Evolutionary conservation across 192 early-diverging fungal genomes (phyloP).

Genomic region (Coemansia sp.): DNA sequence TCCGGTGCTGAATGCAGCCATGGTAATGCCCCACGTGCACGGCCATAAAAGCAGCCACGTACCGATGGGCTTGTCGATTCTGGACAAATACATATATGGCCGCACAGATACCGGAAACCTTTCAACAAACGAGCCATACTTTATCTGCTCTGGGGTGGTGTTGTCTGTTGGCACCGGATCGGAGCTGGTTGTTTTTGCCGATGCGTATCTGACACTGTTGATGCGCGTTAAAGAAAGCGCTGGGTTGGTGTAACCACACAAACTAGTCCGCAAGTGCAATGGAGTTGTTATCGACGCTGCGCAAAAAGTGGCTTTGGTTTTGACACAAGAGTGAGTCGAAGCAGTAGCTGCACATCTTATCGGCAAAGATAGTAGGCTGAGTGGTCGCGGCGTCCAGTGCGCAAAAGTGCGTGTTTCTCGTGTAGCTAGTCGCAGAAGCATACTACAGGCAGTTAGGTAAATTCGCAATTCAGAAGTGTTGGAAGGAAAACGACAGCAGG

Average conservation of each 20-base stretch:
- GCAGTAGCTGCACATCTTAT: not conserved
- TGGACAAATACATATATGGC: conserved; percentile 73
- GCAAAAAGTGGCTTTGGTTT: not conserved
- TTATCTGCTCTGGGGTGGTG: not conserved
- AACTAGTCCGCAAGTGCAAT: not conserved
- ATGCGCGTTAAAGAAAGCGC: not conserved
- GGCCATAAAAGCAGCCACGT: conserved; percentile 92
- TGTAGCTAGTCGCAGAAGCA: not conserved
- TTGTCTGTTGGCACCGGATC: not conserved
- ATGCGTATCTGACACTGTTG: not conserved
- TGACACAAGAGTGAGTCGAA: not conserved
- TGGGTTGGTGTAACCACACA: not conserved
- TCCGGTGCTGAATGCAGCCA: conserved; percentile 64
- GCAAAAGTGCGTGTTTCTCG: not conserved
- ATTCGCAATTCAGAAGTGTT: conserved; percentile 1
- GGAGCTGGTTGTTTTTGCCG: not conserved
- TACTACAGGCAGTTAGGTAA: not conserved
- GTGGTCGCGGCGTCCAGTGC: not conserved
- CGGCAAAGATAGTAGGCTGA: not conserved
- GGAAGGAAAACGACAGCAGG: not conserved
- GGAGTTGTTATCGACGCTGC: not conserved
- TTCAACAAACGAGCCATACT: conserved; percentile 58
- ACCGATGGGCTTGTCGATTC: conserved; percentile 89
- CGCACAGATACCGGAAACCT: conserved; percentile 57
- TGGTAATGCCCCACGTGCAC: conserved; percentile 78